Base-by-base conservation (phyloP, 306 rosid species). In the Medicago ruthenica region DNA sequence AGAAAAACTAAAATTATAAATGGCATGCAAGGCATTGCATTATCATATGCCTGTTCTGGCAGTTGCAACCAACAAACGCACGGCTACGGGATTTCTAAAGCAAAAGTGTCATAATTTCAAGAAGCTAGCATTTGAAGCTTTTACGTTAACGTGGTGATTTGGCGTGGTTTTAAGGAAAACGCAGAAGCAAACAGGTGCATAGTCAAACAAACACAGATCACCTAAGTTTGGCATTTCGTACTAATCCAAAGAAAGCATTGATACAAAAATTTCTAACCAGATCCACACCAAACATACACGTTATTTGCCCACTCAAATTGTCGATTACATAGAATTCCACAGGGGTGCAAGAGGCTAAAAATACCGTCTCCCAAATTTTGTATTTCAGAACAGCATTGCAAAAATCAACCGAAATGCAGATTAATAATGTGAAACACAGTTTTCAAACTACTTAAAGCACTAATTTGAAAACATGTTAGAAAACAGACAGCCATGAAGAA, bases 391-490 rank as follows among this genome's bases (percentile, higher is more conserved):
- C 42, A 50, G 61, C 80, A 64, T 16, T 41, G 77, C 21, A 24
- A 17, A 70, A 41, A 42, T 40, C 17, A 27, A 42, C 48, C 41
- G 22, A 51, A n/a, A 65, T 6, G 9, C 57, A 80, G 42, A 60
- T 36, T 21, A 69, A 54, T 67, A 69, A 54, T 60, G 61, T 67
- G 54, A 21, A 69, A 63, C 65, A 3, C 24, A 62, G 66, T 73
- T 68, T 42, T 63, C 70, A 60, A 54, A 62, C 76, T 31, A 37
- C 41, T 40, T 50, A 1, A 34, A 39, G 79, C 39, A 42, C 76
- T 58, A 72, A 51, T 40, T 60, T 68, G 62, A 54, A 67, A 58
- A 66, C 77, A 59, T 42, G 37, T 58, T 44, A 1, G 69, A 65
- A 59, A 60, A 53, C 37, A 15, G 60, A 61, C 71, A 45, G 61